A percentile compares a stretch with the other conserved stretches of the same genome.
These are phyloP conservation scores for Exidia glandulosa DNA, from an alignment of 768 basidiomycete species.

Conservation along the genomic window DNA sequence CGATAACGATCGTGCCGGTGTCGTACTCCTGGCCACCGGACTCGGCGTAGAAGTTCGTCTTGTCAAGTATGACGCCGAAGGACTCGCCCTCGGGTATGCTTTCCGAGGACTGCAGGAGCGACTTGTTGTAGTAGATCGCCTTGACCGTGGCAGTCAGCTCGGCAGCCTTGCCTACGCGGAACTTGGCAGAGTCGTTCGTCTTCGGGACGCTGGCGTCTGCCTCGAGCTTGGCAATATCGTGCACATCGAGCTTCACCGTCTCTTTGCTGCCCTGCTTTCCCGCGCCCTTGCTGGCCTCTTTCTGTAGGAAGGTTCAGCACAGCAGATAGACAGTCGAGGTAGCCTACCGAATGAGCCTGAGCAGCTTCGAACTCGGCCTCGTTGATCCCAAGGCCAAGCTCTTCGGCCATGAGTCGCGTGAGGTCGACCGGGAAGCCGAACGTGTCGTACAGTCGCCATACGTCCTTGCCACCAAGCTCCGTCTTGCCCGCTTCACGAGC, in stretches of 20 bases:
- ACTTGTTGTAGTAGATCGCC: constrained; percentile 74
- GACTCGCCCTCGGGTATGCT: constrained; percentile 50
- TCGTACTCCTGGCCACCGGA: constrained; percentile 96
- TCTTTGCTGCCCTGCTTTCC: constrained; percentile 57
- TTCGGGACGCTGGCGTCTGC: constrained; percentile 67
- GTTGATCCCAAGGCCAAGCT: constrained; percentile 74
- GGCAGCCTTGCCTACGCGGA: constrained; percentile 16
- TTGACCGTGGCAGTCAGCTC: constrained; percentile 61
- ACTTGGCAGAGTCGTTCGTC: constrained; percentile 89
- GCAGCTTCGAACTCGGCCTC: constrained; percentile 84
- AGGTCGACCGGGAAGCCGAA: constrained; percentile 97
- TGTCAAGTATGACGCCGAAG: constrained; percentile 84
- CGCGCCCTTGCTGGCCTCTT: constrained; percentile 82
- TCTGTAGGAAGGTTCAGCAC: constrained; percentile 16
- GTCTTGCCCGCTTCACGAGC: constrained; percentile 51
- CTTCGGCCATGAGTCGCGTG: constrained; percentile 95
- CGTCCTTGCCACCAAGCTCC: constrained; percentile 79
- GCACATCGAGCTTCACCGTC: constrained; percentile 87
- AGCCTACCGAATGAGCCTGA: constrained; percentile 49
- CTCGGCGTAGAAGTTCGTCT: constrained; percentile 95
- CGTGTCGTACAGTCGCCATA: constrained; percentile 96
- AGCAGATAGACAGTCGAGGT: background rate
- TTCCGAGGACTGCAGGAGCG: constrained; percentile 58
- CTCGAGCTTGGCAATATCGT: constrained; percentile 83
- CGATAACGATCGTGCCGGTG: constrained; percentile 89